Evolutionary conservation across 192 early-diverging fungal genomes (phyloP).

Genomic region (Coemansia aciculifera): DNA sequence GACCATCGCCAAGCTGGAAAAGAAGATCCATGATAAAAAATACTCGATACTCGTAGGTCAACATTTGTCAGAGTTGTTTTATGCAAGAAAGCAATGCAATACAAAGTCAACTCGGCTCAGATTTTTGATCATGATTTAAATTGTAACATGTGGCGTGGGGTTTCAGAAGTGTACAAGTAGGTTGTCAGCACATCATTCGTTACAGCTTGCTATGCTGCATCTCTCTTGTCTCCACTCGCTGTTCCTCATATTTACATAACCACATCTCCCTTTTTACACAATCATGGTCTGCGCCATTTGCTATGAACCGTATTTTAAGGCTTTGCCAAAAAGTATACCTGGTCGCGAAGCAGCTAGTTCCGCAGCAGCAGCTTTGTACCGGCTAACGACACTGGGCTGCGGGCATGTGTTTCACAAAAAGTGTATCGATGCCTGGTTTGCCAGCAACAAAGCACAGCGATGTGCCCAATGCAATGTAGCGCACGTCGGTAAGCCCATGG

Average conservation of each 20-base stretch:
- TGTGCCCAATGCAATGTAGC: neutral
- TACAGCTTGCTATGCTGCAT: neutral
- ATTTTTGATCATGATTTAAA: neutral
- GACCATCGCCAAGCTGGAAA: no score
- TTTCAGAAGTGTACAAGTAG: neutral
- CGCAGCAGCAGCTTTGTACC: neutral
- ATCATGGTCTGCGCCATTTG: slow-evolving; percentile 3
- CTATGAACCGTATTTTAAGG: neutral
- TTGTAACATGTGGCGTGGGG: neutral
- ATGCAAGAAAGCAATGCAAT: no score
- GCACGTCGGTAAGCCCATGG: neutral
- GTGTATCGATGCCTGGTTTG: neutral
- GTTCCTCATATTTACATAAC: neutral
- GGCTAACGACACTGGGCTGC: neutral
- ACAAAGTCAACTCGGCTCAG: neutral
- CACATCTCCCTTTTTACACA: neutral
- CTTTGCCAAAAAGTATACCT: neutral
- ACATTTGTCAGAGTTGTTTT: no score
- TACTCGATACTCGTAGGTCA: no score
- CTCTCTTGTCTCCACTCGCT: neutral
- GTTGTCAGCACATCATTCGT: neutral
- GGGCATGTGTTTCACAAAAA: neutral
- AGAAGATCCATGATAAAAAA: no score
- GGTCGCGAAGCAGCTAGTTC: neutral
- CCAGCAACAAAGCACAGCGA: neutral